Percentiles rank a stretch among this genome's conserved stretches.
phyloP scores from a whole-genome alignment of 225 moss, liverwort and hornwort genomes.

The Takakia lepidozioides region DNA sequence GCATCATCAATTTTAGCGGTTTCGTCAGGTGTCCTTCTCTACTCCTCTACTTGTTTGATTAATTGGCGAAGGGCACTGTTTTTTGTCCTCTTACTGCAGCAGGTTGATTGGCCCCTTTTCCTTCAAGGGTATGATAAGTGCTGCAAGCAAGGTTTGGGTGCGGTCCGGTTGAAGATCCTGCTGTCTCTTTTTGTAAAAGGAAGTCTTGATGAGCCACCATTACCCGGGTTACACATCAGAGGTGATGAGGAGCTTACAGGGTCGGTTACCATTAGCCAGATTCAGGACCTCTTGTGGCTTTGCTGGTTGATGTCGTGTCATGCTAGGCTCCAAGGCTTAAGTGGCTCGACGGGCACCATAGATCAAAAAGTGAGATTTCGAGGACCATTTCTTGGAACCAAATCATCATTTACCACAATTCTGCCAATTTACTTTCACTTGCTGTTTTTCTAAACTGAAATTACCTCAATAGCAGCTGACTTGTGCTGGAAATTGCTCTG shows the following conservation, averaged over 20 bases:
- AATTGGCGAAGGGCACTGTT: too few species aligned
- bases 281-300: conserved; percentile 63
- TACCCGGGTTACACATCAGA: conserved; percentile 39
- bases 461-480: too few species aligned
- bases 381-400: too few species aligned
- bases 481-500: too few species aligned
- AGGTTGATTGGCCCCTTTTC: conserved; percentile 59
- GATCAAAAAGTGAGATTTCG: too few species aligned
- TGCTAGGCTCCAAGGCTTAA: conserved; percentile 35
- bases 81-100: too few species aligned
- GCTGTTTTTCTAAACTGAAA: too few species aligned
- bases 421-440: too few species aligned
- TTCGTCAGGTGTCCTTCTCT: background rate
- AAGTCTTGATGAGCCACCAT: conserved; percentile 31
- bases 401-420: too few species aligned
- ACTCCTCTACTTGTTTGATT: too few species aligned
- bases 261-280: conserved; percentile 56
- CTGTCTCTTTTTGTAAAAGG: conserved; percentile 48
- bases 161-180: conserved; percentile 47
- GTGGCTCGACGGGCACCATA: too few species aligned
- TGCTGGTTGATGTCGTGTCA: conserved; percentile 90
- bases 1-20: background rate
- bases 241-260: conserved; percentile 48
- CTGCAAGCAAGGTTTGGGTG: conserved; percentile 54
- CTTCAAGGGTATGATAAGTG: conserved; percentile 42